Conservation (phyloP, 306 rosid species). For the Dryas octopetala region DNA sequence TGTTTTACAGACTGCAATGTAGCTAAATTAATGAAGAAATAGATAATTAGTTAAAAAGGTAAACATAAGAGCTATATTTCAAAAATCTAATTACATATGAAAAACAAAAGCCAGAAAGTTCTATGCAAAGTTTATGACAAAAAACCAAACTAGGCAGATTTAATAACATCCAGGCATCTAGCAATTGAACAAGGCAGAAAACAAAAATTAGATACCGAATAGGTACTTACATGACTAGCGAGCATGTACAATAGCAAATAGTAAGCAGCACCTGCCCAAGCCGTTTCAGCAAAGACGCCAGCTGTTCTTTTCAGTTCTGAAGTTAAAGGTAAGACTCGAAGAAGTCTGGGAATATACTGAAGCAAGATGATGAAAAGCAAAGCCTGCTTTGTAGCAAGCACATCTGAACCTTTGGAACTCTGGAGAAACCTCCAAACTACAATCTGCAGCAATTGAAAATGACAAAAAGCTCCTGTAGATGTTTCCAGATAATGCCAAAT, state of each 20-base stretch:
- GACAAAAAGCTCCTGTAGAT: conserved; percentile 3
- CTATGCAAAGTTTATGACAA: conserved; percentile 11
- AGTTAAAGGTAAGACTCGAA: conserved; percentile 75
- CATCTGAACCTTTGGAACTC: conserved; percentile 79
- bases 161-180: conserved; percentile 14
- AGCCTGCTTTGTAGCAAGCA: conserved; percentile 77
- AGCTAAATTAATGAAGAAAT: not conserved
- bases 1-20: not conserved
- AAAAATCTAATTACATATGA: not conserved
- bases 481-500: not conserved
- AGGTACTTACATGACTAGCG: conserved; percentile 90
- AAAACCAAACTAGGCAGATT: conserved; percentile 10
- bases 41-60: not conserved
- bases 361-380: conserved; percentile 79
- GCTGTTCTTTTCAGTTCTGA: conserved; percentile 97
- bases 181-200: conserved; percentile 25
- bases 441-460: conserved; percentile 55
- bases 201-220: conserved; percentile 7
- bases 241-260: conserved; percentile 93
- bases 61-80: not conserved
- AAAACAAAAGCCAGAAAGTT: not conserved
- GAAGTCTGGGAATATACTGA: conserved; percentile 86
- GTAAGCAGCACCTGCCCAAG: conserved; percentile 99
- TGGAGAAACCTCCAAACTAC: conserved; percentile 92
- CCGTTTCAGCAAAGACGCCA: conserved; percentile 97